Base-by-base conservation (phyloP, 2,329 filamentous ascomycete genomes). In the Calcarisporium arbuscula region DNA sequence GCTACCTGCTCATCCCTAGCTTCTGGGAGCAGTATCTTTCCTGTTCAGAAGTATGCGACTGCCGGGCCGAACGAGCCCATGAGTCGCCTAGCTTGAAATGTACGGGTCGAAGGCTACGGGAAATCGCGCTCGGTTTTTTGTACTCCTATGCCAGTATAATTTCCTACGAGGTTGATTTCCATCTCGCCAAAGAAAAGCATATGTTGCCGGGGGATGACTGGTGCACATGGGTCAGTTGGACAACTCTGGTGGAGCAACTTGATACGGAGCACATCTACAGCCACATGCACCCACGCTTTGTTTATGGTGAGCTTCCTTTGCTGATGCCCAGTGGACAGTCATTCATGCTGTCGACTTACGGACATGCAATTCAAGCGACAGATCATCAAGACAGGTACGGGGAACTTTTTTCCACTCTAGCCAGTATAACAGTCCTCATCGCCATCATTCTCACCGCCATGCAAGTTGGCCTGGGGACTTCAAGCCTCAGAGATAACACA, bases 361-460 rank as follows among this genome's bases (percentile, higher is more conserved):
- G n/a, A n/a, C n/a, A n/a, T n/a, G n/a, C n/a, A n/a, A n/a, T n/a
- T n/a, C n/a, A n/a, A n/a, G n/a, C n/a, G n/a, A n/a, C n/a, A n/a
- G 21, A 12, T 8, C 20, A 19, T 14, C 19, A 19, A 5, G 16
- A 23, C 12, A 26, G 20, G 4, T 15, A 20, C 34, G 15, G 26
- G 12, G 50, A 62, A 26, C 65, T 68, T 40, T 58, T 68, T 19
- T 50, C 49, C 16, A 58, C 50, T 52, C 41, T 71, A 2, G 47
- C 61, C 1, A 48, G 56, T 12, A 42, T 56, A 4, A 55, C 61
- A 6, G 58, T 58, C 2, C 68, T 65, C 39, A 43, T 68, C 17
- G 58, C 58, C 25, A 44, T 69, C 12, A 51, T 67, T 8, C 49
- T 72, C 19, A 61, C 61, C 6, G 65, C 67, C 0, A 65, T 71